Evolutionary conservation across 345 rosid genomes (phyloP).

Genomic region (Salix koriyanagi): DNA sequence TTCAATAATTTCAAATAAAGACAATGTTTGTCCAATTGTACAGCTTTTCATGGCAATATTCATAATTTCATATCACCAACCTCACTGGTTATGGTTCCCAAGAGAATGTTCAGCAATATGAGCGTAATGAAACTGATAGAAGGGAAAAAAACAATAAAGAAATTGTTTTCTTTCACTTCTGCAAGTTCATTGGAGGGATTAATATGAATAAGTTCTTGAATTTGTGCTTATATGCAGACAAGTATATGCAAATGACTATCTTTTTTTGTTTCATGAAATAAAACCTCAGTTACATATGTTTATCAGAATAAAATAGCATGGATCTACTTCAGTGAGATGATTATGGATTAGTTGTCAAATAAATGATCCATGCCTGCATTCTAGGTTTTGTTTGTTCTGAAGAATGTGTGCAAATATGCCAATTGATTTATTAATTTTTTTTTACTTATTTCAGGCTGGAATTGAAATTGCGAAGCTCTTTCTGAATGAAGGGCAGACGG

Average conservation of each 20-base stretch:
- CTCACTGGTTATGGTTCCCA: no score
- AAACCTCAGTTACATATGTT: neutral
- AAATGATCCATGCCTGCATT: neutral
- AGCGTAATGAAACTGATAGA: no score
- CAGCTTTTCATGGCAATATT: no score
- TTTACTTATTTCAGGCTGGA: slow-evolving; percentile 65
- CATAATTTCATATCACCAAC: no score
- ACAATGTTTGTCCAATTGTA: no score
- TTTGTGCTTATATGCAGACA: neutral
- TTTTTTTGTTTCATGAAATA: neutral
- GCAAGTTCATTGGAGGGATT: no score
- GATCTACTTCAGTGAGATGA: neutral
- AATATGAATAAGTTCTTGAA: neutral
- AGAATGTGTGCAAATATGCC: neutral
- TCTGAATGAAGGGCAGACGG: slow-evolving; percentile 80
- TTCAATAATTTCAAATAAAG: no score
- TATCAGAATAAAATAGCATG: no score
- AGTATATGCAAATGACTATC: neutral
- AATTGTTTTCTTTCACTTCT: no score
- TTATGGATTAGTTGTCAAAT: neutral
- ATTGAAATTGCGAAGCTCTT: slow-evolving; percentile 92
- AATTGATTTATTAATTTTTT: slow-evolving; percentile 8
- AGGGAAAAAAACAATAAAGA: no score
- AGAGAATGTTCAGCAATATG: no score
- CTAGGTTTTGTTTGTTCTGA: neutral